Base-by-base conservation (phyloP, 257 asterid species). In the Pogostemon cablin region DNA sequence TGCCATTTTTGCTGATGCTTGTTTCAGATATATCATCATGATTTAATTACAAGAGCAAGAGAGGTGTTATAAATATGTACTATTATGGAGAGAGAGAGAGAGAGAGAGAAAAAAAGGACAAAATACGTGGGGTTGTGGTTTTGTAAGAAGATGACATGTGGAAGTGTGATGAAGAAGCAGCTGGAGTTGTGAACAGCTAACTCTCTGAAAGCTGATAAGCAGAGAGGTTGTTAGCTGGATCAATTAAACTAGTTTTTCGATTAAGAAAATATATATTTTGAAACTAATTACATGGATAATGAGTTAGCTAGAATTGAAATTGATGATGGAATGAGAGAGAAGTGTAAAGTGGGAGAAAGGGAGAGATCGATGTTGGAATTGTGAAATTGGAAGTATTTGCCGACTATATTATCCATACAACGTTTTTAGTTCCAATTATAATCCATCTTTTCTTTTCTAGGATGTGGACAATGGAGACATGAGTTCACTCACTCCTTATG, bases 161-260 rank as follows among this genome's bases (percentile, higher is more conserved):
- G 75, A 81, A 46, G 63, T 20, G 6, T 25, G 62, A 49, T 40
- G 0, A 61, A 12, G n/a, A 3, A 71, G 53, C 57, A 38, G 25
- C 25, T 20, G 0, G 72, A 62, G 84, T 34, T 72, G 72, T 17
- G 38, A 72, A 83, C 83, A 81, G 79, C 78, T 73, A 64, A 73
- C 83, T 69, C 3, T 73, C 38, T 52, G 34, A 46, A 73, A 20
- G 25, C 25, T 20, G 82, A 75, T 82, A 73, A 79, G 69, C 62
- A 62, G 42, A 46, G n/a, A 40, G n/a, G 3, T 4, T 52, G 15
- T 52, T 52, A 12, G 37, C 17, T 53, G 7, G 9, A 11, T 8
- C 50, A 46, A 46, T 46, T 46, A 46, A 46, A 46, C 10, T 46
- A 12, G 50, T 9, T 46, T 1, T 2, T 44, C 2, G 25, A 20